A percentile compares a stretch with the other conserved stretches of the same genome.
Conservation (phyloP, 1,284 basidiomycete genomes). For the Tilletia horrida region DNA sequence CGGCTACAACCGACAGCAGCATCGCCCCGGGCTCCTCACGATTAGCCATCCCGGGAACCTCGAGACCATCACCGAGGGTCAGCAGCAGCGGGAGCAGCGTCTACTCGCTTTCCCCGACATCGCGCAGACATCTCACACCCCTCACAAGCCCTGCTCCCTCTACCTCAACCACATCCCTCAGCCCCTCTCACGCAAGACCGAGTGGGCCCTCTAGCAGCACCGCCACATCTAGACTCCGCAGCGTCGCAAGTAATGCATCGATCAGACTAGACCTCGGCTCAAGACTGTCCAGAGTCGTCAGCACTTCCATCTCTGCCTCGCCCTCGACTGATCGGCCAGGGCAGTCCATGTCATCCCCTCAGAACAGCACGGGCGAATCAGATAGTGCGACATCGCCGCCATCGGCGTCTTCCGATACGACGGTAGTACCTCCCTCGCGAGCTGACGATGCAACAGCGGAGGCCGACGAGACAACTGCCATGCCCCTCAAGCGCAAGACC, state of each 20-base stretch:
- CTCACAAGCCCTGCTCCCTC: conserved; percentile 9
- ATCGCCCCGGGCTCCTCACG: no score
- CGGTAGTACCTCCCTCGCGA: background rate
- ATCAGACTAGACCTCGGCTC: background rate
- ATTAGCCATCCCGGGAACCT: no score
- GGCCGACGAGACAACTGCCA: background rate
- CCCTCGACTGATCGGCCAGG: no score
- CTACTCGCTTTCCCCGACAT: conserved; percentile 11
- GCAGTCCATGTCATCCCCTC: background rate
- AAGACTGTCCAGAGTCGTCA: background rate
- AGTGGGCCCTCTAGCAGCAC: background rate
- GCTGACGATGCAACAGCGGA: background rate
- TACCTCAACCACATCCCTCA: conserved; percentile 6
- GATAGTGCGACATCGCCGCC: no score
- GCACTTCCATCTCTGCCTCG: background rate
- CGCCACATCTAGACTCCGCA: background rate
- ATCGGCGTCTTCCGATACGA: conserved; percentile 1
- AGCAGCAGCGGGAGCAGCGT: background rate
- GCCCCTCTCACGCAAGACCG: conserved; percentile 6
- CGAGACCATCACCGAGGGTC: no score
- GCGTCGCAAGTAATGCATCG: conserved; percentile 7
- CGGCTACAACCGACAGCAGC: no score
- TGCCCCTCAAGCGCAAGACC: background rate
- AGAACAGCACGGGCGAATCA: background rate
- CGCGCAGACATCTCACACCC: conserved; percentile 10